Evolutionary conservation across 805 yeast genomes (phyloP).

Genomic region (Jamesozyma gamospora): DNA sequence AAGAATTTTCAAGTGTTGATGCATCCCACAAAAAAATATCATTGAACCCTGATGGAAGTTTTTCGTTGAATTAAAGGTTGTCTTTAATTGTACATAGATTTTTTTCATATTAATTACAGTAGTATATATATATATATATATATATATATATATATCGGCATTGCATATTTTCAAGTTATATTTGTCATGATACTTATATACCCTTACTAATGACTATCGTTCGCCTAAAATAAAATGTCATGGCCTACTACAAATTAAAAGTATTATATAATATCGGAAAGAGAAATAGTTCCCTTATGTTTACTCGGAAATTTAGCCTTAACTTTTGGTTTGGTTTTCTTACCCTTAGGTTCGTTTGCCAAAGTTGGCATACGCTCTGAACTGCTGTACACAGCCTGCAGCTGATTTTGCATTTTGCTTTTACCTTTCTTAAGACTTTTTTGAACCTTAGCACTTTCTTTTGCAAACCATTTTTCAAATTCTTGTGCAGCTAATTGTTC

Average conservation of each 20-base stretch:
- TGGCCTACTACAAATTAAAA: no score
- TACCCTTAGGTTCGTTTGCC: constrained; percentile 1
- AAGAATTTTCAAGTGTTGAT: background rate
- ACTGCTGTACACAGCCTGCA: constrained; percentile 13
- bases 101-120: no score
- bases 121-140: no score
- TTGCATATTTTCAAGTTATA: no score
- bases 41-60: background rate
- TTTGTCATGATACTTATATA: no score
- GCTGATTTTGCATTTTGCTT: constrained; percentile 5
- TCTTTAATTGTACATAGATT: no score
- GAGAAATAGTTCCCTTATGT: background rate
- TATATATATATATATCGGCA: no score
- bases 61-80: background rate
- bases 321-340: constrained; percentile 10
- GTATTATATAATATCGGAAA: constrained; percentile 1
- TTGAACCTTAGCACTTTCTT: constrained; percentile 62
- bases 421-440: constrained; percentile 20
- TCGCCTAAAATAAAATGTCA: no score
- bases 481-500: constrained; percentile 77
- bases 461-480: constrained; percentile 83
- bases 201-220: no score
- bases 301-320: constrained; percentile 13
- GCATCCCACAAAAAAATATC: background rate
- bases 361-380: constrained; percentile 14